These are phyloP conservation scores for Eucalyptus sp. DNA, from an alignment of 345 rosid genomes.

Conservation along the genomic window DNA sequence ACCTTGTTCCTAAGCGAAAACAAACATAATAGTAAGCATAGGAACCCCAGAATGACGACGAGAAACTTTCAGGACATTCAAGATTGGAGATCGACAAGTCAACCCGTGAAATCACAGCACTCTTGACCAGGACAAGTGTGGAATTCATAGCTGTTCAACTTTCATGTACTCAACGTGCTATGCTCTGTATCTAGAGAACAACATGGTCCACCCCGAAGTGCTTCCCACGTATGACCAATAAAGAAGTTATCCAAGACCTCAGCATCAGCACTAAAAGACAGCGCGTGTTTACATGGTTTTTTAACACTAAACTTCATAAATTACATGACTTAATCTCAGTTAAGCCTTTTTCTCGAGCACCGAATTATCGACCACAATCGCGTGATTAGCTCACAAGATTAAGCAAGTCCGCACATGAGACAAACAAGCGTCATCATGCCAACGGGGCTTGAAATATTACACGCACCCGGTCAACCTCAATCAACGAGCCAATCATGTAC, in stretches of 20 bases:
- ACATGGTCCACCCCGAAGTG: background rate
- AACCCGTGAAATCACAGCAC: background rate
- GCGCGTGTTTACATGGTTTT: background rate
- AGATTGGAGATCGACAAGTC: background rate
- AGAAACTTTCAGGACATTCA: background rate
- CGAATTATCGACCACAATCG: background rate
- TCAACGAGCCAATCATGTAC: background rate
- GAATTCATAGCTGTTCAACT: background rate
- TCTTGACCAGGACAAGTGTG: background rate
- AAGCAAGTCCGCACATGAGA: background rate
- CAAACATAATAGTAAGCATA: background rate
- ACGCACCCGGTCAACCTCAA: background rate
- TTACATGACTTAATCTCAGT: background rate
- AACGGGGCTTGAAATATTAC: background rate
- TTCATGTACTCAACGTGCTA: background rate
- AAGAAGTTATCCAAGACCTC: background rate
- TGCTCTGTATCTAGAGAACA: background rate
- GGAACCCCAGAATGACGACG: background rate
- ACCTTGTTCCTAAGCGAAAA: slow-evolving; percentile 39
- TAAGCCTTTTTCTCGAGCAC: background rate
- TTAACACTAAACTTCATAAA: background rate
- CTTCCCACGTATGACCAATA: background rate
- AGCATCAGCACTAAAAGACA: background rate
- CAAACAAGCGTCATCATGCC: background rate
- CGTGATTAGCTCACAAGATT: background rate